Percentiles rank a stretch among this genome's conserved stretches.
Evolutionary conservation across 1,139 yeast genomes (phyloP).

Genomic region (Arxiozyma slooffiae): DNA sequence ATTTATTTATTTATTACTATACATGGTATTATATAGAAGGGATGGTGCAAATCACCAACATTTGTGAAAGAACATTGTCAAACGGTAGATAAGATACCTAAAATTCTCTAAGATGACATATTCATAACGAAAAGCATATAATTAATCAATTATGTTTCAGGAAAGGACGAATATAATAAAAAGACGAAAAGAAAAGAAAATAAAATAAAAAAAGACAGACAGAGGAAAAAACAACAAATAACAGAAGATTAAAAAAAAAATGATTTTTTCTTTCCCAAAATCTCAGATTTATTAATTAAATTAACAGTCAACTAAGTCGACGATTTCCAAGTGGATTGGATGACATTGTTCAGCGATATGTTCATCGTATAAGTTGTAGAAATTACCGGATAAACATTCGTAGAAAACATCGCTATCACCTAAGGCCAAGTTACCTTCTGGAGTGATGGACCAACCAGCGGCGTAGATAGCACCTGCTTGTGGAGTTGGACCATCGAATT

Average conservation of each 20-base stretch:
- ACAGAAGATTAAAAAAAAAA: too few species aligned
- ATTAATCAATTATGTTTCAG: too few species aligned
- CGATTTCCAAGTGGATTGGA: conserved; percentile 12
- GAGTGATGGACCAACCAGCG: conserved; percentile 67
- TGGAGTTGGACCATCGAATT: conserved; percentile 86
- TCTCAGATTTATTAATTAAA: conserved; percentile 33
- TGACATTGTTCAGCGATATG: conserved; percentile 14
- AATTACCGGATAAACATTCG: conserved; percentile 19
- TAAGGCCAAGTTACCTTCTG: conserved; percentile 16
- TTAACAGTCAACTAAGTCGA: conserved; percentile 13
- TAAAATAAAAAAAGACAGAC: too few species aligned
- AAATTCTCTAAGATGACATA: too few species aligned
- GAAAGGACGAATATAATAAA: too few species aligned
- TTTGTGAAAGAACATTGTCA: not conserved
- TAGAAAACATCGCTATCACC: conserved; percentile 17
- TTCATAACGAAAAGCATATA: too few species aligned
- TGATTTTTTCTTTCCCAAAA: not conserved
- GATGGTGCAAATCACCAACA: not conserved
- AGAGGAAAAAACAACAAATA: too few species aligned
- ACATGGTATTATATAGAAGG: not conserved
- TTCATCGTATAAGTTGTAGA: conserved; percentile 19
- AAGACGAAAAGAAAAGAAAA: not conserved
- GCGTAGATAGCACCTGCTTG: conserved; percentile 85
- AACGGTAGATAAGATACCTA: too few species aligned
- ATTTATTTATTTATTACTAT: too few species aligned